Evolutionary conservation across 495 filamentous ascomycete genomes (phyloP).

Genomic region (Aspergillus saccharolyticus): DNA sequence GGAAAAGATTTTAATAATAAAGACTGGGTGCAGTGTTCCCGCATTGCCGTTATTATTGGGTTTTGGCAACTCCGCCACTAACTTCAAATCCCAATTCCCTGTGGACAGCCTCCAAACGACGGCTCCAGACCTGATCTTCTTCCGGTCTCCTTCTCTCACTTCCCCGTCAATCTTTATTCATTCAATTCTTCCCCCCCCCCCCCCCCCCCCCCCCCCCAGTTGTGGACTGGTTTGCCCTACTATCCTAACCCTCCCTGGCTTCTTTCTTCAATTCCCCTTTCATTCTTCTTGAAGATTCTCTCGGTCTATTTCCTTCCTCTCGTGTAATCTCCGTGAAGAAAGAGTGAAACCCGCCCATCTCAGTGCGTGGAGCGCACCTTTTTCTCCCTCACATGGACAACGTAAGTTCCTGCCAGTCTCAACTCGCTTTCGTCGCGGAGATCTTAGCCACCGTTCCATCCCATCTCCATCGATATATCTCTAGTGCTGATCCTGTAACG

Average conservation of each 20-base stretch:
- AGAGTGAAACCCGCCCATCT: conserved; percentile 25
- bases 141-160: not conserved
- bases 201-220: conserved; percentile 13
- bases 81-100: conserved; percentile 17
- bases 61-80: conserved; percentile 27
- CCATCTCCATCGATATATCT: not conserved
- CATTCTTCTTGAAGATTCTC: conserved; percentile 1
- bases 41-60: conserved; percentile 22
- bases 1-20: conserved; percentile 14
- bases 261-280: conserved; percentile 4
- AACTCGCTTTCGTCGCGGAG: conserved; percentile 17
- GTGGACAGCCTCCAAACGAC: conserved; percentile 10
- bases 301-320: conserved; percentile 2
- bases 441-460: not conserved
- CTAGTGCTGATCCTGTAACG: conserved; percentile 5
- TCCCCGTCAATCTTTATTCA: conserved; percentile 9
- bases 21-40: conserved; percentile 11
- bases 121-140: conserved; percentile 3
- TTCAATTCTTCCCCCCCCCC: not conserved
- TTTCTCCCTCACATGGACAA: conserved; percentile 45
- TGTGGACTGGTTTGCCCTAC: not conserved
- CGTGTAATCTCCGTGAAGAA: conserved; percentile 9
- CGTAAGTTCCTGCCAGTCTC: conserved; percentile 31
- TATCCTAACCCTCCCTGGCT: not conserved
- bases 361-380: conserved; percentile 29